Base-by-base conservation (phyloP, 768 basidiomycete species). In the Leucocoprinus sp. region DNA sequence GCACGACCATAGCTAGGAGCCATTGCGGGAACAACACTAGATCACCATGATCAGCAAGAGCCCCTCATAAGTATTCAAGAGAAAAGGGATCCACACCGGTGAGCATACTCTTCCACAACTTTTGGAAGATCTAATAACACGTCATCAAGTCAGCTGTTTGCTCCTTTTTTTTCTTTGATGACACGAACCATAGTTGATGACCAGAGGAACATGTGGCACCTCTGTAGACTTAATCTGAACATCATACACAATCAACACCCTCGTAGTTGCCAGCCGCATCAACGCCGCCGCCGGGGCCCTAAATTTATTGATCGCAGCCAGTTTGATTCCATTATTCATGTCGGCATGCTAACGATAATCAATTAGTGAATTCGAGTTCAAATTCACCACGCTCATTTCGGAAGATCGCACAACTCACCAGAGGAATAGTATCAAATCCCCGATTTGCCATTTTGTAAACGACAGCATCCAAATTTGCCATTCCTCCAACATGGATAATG, bases 81-180 rank as follows among this genome's bases (percentile, higher is more conserved):
- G 26, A 46, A 21, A 46, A 21, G 39, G 9, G 4, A 54, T 71
- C 22, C 50, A 92, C 50, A 92, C 89, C 95, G 84, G 59, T 92
- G 91, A 19, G 93, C 88, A 61, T 99, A 99, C 63, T 95, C 93
- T 69, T 98, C 95, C 28, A 97, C 95, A 37, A 85, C 91, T 66
- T 90, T 90, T 38, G 90, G 91, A 49, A 93, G 66, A 71, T 95
- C 92, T 89, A 53, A n/a, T 9, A 43, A 9, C 39, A 24, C 14
- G 8, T 24, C 14, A 41, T 19, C 14, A 17, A 26, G 15, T 15
- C 43, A 29, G 21, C 3, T 27, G 23, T 5, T 8, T 11, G 15
- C 27, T 9, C 23, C 3, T 14, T 7, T 44, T 34, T n/a, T 8
- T 31, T 14, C 14, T 12, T n/a, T 8, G n/a, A 31, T 14, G 17